Evolutionary conservation across 2,329 filamentous ascomycete genomes (phyloP).

Genomic region (Laburnicola sp.): DNA sequence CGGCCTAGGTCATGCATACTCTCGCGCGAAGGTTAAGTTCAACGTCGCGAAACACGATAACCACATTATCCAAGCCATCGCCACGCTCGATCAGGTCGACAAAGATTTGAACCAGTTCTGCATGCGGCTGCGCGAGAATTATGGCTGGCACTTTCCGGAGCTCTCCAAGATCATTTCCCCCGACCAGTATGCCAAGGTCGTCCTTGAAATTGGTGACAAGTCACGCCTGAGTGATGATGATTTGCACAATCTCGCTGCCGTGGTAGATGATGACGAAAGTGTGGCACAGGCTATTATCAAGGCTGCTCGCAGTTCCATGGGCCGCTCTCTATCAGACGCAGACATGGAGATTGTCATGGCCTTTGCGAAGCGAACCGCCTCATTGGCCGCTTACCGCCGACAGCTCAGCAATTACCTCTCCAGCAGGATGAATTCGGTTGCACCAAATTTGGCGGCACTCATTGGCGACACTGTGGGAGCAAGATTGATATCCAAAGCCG

Average conservation of each 20-base stretch:
- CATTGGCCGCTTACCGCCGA: slow-evolving; percentile 83
- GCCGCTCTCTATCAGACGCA: slow-evolving; percentile 80
- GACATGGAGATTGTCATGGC: slow-evolving; percentile 89
- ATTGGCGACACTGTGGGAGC: slow-evolving; percentile 95
- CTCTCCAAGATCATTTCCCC: slow-evolving; percentile 90
- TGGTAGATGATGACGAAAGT: slow-evolving; percentile 88
- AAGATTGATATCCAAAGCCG: slow-evolving; percentile 94
- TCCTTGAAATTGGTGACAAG: slow-evolving; percentile 90
- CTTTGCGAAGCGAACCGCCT: slow-evolving; percentile 83
- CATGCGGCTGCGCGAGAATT: slow-evolving; percentile 97
- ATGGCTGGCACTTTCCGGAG: slow-evolving; percentile 95
- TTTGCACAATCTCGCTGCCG: slow-evolving; percentile 83
- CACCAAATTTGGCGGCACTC: slow-evolving; percentile 88
- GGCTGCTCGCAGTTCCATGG: slow-evolving; percentile 94
- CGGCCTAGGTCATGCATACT: slow-evolving; percentile 97
- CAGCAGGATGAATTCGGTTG: slow-evolving; percentile 89
- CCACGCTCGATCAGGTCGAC: slow-evolving; percentile 80
- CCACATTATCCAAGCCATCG: slow-evolving; percentile 59
- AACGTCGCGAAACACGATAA: slow-evolving; percentile 93
- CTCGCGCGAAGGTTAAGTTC: slow-evolving; percentile 98
- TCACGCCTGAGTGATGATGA: slow-evolving; percentile 77
- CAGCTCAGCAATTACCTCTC: slow-evolving; percentile 83
- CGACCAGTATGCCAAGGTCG: slow-evolving; percentile 85
- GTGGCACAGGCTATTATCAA: slow-evolving; percentile 90
- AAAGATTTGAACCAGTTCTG: slow-evolving; percentile 97